Conservation (phyloP, 352 stramenopile species). For the Phytophthora tentaculata region DNA sequence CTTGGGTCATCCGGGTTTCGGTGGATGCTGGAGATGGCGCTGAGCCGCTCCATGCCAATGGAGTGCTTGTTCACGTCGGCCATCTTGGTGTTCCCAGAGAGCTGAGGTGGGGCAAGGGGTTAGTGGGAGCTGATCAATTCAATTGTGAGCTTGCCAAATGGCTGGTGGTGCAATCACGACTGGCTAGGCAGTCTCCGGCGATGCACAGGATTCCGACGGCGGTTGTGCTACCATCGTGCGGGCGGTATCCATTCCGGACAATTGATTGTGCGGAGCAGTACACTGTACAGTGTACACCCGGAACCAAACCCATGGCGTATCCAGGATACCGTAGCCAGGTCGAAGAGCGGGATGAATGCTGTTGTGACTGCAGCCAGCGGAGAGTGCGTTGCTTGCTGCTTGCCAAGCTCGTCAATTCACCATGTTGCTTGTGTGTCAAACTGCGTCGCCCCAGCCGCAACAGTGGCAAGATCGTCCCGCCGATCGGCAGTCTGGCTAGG, state of each 20-base stretch:
- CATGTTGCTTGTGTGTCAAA: neutral
- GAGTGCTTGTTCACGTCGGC: conserved; percentile 31
- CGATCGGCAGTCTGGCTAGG: conserved; percentile 21
- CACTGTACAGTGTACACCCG: too few relatives aligned
- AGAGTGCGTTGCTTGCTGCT: neutral
- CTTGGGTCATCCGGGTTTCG: conserved; percentile 29
- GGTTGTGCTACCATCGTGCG: conserved; percentile 1
- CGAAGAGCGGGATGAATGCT: conserved; percentile 25
- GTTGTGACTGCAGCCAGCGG: neutral
- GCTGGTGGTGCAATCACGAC: conserved; percentile 13
- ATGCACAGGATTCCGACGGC: conserved; percentile 18
- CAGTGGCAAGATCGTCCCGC: conserved; percentile 16
- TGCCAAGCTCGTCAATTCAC: too few relatives aligned
- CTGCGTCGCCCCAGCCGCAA: neutral
- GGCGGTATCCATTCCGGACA: conserved; percentile 21
- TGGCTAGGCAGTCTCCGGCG: conserved; percentile 19
- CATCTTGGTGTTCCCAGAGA: conserved; percentile 21
- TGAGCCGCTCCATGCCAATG: conserved; percentile 33
- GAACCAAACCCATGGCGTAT: conserved; percentile 16
- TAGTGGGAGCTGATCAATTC: conserved; percentile 10
- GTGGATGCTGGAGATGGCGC: conserved; percentile 32
- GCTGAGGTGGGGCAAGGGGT: conserved; percentile 8
- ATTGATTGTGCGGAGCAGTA: conserved; percentile 20
- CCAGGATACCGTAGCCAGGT: conserved; percentile 34
- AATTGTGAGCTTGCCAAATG: conserved; percentile 25